Percentiles rank a stretch among this genome's conserved stretches.
Conservation (phyloP, 768 basidiomycete species). For the Leccinum obscurum region DNA sequence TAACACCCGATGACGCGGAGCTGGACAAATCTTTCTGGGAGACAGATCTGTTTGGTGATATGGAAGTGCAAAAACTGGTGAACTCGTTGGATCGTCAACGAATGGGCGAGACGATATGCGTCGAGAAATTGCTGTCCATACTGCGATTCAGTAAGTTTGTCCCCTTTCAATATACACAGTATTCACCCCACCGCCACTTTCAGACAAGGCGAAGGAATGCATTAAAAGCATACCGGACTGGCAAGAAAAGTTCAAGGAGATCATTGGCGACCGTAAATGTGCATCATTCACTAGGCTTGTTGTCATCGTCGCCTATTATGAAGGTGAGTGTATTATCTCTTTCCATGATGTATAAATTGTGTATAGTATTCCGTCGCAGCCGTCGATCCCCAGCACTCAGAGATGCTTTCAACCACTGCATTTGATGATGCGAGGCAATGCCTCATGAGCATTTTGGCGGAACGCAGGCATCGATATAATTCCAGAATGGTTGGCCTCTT, state of each 20-base stretch:
- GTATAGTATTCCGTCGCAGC: conserved; percentile 1
- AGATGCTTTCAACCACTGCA: background rate
- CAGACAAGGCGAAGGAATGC: background rate
- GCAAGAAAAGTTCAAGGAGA: background rate
- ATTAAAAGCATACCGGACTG: background rate
- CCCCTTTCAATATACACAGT: background rate
- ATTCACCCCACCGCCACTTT: background rate
- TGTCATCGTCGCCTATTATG: conserved; percentile 14
- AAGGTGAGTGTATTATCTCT: conserved; percentile 12
- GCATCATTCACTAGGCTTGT: background rate
- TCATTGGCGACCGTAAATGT: background rate
- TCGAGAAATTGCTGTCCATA: background rate
- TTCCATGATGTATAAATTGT: background rate
- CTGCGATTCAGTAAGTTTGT: background rate
- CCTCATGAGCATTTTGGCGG: conserved; percentile 8
- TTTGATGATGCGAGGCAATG: conserved; percentile 19
- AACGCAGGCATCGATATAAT: conserved; percentile 20
- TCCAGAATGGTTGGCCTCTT: conserved; percentile 24
- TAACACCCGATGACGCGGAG: background rate
- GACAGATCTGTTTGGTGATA: background rate
- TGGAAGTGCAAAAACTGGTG: background rate
- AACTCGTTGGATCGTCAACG: background rate
- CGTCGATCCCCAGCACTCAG: background rate
- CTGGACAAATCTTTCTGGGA: background rate
- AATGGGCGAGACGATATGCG: background rate